These are phyloP conservation scores for Oryza meridionalis DNA, from an alignment of 176 grass and related monocot genomes.

Conservation along the genomic window DNA sequence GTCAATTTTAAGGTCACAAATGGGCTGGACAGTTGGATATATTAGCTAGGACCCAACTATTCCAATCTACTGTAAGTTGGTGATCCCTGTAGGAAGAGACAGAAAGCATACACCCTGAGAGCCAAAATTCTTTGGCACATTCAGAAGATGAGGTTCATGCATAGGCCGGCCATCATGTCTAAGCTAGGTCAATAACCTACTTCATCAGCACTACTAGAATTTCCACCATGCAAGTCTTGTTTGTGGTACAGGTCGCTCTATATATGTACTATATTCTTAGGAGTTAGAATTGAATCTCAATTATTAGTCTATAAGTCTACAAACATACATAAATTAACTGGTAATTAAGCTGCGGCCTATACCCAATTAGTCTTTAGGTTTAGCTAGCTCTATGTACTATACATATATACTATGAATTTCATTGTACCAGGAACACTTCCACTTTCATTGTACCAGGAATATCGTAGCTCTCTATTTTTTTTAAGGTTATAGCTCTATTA, in stretches of 20 bases:
- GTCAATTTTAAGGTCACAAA: background rate
- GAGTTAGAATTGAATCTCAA: background rate
- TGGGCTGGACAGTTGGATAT: slow-evolving; percentile 1
- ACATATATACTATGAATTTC: background rate
- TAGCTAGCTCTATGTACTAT: no score
- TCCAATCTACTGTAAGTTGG: background rate
- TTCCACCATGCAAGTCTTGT: background rate
- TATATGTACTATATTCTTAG: background rate
- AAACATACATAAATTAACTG: no score
- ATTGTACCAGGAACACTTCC: background rate
- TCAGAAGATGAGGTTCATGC: slow-evolving; percentile 7
- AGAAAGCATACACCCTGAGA: slow-evolving; percentile 16
- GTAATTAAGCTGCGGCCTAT: no score
- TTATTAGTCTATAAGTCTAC: background rate
- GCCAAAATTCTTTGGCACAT: slow-evolving; percentile 4
- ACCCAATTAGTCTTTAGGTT: no score
- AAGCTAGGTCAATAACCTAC: background rate
- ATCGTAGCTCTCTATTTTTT: background rate
- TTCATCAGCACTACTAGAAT: background rate
- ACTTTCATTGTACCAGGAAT: background rate
- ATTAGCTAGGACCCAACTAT: background rate
- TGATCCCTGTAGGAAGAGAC: slow-evolving; percentile 1
- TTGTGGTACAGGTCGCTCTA: background rate
- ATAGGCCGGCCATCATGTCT: background rate
- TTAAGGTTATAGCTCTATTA: background rate